These are phyloP conservation scores for Curvularia verruculosa DNA, from an alignment of 2,329 filamentous ascomycete genomes.

Conservation along the genomic window DNA sequence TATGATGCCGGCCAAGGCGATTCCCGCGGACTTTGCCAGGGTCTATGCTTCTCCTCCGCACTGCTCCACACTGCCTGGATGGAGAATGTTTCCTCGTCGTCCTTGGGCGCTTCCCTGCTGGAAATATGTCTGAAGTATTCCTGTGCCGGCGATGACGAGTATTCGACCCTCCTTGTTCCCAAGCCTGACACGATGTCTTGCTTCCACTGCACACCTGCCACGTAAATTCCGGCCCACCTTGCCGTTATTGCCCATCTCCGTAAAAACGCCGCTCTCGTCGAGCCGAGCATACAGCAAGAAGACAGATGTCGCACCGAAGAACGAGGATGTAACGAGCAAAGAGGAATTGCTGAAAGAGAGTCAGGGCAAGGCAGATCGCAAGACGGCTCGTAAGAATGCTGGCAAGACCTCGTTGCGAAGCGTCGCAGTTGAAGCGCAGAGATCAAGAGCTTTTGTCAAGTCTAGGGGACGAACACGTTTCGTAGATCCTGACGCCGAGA, in stretches of 20 bases:
- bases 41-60: constrained; percentile 19
- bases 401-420: constrained; percentile 66
- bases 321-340: constrained; percentile 20
- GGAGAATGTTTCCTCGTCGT: neutral
- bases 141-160: constrained; percentile 34
- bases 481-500: constrained; percentile 55
- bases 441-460: constrained; percentile 60
- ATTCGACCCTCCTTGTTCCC: constrained; percentile 29
- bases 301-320: constrained; percentile 34
- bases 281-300: constrained; percentile 24
- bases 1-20: constrained; percentile 40
- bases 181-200: constrained; percentile 32
- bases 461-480: constrained; percentile 52
- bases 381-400: constrained; percentile 38
- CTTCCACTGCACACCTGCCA: constrained; percentile 13
- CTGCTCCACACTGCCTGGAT: constrained; percentile 16
- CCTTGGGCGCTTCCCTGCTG: neutral
- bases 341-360: constrained; percentile 20
- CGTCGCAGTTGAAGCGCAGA: constrained; percentile 85
- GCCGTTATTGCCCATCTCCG: constrained; percentile 13
- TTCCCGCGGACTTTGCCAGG: constrained; percentile 20
- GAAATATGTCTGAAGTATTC: constrained; percentile 25
- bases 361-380: constrained; percentile 21
- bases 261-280: constrained; percentile 24
- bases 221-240: constrained; percentile 3